These are phyloP conservation scores for Wickerhamomyces ciferrii DNA, from an alignment of 805 yeast genomes.

Conservation along the genomic window DNA sequence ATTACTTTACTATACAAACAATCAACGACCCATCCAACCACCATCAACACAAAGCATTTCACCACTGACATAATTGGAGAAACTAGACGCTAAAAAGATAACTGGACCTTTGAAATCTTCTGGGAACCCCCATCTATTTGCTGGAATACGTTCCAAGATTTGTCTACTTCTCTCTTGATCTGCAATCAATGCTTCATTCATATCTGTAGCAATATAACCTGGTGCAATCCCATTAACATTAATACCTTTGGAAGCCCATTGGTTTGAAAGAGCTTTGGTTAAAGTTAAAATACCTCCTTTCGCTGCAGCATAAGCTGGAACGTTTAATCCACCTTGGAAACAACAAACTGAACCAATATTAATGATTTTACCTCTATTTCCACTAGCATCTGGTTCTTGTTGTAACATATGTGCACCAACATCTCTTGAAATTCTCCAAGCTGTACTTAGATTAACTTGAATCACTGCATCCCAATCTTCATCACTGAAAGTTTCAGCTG, in stretches of 20 bases:
- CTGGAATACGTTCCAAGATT: slow-evolving; percentile 34
- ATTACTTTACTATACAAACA: too few species aligned
- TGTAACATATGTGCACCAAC: background rate
- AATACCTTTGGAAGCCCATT: slow-evolving; percentile 35
- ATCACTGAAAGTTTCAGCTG: background rate
- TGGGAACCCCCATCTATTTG: slow-evolving; percentile 39
- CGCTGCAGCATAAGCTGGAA: background rate
- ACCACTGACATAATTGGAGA: background rate
- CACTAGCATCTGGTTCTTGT: background rate
- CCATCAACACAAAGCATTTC: background rate
- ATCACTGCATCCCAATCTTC: background rate
- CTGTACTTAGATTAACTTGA: background rate
- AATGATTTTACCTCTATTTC: background rate
- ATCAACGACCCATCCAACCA: background rate
- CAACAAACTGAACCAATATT: background rate
- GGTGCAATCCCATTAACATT: slow-evolving; percentile 41
- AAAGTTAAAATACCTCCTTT: background rate
- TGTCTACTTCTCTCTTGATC: slow-evolving; percentile 21
- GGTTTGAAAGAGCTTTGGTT: slow-evolving; percentile 16
- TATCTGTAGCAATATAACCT: slow-evolving; percentile 37
- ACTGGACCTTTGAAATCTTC: slow-evolving; percentile 33
- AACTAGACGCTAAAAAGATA: background rate
- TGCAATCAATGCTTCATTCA: slow-evolving; percentile 26
- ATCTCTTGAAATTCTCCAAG: background rate
- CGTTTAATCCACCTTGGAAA: background rate